Conservation (phyloP, 345 rosid genomes). For the Diplotaxis tenuifolia region DNA sequence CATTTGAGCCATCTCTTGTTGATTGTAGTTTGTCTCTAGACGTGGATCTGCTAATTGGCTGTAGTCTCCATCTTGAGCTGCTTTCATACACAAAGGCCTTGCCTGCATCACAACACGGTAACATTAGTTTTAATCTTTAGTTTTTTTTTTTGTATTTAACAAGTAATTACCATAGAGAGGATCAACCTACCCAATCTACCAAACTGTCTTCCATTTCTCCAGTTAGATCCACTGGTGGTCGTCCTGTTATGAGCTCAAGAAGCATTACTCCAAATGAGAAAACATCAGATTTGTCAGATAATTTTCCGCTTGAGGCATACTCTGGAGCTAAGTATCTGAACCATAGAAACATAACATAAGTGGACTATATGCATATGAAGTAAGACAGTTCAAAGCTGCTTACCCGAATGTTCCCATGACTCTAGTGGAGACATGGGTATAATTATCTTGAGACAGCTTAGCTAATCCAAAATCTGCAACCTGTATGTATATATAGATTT, state of each 20-base stretch:
- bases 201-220: slow-evolving; percentile 76
- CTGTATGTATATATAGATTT: slow-evolving; percentile 31
- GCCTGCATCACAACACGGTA: slow-evolving; percentile 48
- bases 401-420: slow-evolving; percentile 99
- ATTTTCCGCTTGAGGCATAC: slow-evolving; percentile 86
- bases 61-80: slow-evolving; percentile 56
- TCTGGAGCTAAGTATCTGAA: slow-evolving; percentile 90
- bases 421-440: slow-evolving; percentile 91
- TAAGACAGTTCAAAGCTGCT: slow-evolving; percentile 16
- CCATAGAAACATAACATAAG: not conserved
- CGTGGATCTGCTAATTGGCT: slow-evolving; percentile 59
- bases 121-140: not conserved
- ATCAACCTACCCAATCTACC: slow-evolving; percentile 70
- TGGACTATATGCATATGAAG: not conserved
- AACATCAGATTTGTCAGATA: slow-evolving; percentile 89
- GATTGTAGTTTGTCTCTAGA: slow-evolving; percentile 48
- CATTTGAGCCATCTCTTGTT: slow-evolving; percentile 65
- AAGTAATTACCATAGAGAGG: not conserved
- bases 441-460: slow-evolving; percentile 66
- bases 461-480: slow-evolving; percentile 99
- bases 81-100: slow-evolving; percentile 54
- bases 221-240: slow-evolving; percentile 57
- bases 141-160: not conserved
- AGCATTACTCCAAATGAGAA: slow-evolving; percentile 89
- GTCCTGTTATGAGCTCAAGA: slow-evolving; percentile 78